These are phyloP conservation scores for Thelonectria rubi DNA, from an alignment of 2,329 filamentous ascomycete genomes.

Conservation along the genomic window DNA sequence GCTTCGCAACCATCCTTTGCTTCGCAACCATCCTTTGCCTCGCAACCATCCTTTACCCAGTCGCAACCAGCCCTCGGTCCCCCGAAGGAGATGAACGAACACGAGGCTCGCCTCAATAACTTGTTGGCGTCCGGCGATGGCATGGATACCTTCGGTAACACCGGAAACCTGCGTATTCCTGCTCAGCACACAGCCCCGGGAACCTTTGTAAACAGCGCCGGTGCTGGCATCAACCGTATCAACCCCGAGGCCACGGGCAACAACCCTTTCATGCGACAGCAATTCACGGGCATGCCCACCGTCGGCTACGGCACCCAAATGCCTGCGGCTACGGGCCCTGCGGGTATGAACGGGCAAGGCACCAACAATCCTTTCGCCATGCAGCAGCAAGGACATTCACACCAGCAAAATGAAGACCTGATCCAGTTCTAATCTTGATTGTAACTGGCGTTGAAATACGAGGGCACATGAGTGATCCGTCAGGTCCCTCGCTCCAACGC, in stretches of 20 bases:
- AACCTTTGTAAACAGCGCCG: constrained; percentile 95
- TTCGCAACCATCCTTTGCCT: constrained; percentile 49
- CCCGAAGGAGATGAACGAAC: constrained; percentile 67
- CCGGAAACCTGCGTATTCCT: constrained; percentile 93
- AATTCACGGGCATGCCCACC: constrained; percentile 81
- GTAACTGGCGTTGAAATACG: constrained; percentile 11
- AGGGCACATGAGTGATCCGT: background rate
- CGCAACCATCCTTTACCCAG: constrained; percentile 45
- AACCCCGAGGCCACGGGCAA: constrained; percentile 77
- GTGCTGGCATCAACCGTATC: constrained; percentile 77
- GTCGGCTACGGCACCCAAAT: constrained; percentile 62
- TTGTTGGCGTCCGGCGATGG: constrained; percentile 89
- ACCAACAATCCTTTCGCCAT: constrained; percentile 68
- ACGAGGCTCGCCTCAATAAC: constrained; percentile 82
- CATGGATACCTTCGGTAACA: constrained; percentile 96
- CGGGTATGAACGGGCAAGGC: constrained; percentile 62
- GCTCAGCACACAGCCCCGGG: constrained; percentile 96
- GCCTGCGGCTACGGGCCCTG: constrained; percentile 65
- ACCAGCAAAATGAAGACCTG: constrained; percentile 64
- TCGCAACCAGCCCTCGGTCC: constrained; percentile 49
- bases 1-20: constrained; percentile 46
- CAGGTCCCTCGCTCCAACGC: background rate
- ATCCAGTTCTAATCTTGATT: constrained; percentile 65
- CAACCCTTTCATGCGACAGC: constrained; percentile 88
- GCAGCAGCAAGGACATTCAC: constrained; percentile 58